phyloP scores from a whole-genome alignment of 2,329 filamentous ascomycete species.

The Escovopsis sp. region DNA sequence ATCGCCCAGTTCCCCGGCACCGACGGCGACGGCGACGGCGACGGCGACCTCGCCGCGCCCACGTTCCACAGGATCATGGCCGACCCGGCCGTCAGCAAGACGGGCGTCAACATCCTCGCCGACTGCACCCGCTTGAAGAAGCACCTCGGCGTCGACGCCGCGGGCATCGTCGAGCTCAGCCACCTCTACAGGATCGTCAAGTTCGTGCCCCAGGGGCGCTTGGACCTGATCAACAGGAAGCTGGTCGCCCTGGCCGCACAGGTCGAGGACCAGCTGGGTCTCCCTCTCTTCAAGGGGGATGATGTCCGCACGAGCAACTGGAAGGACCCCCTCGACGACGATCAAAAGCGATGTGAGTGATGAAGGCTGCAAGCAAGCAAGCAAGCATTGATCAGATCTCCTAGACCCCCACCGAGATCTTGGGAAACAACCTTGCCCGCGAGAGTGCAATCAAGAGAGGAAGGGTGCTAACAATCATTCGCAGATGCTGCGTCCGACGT shows the following conservation, averaged over 20 bases:
- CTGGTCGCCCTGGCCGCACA: conserved; percentile 54
- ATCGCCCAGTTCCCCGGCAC: conserved; percentile 44
- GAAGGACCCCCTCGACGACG: conserved; percentile 43
- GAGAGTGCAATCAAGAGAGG: no score
- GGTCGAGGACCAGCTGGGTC: conserved; percentile 52
- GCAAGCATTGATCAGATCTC: no score
- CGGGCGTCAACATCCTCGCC: conserved; percentile 60
- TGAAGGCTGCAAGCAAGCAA: neutral
- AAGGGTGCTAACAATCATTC: neutral
- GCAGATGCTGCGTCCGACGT: conserved; percentile 68
- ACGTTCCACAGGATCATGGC: conserved; percentile 60
- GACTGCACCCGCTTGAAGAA: conserved; percentile 55
- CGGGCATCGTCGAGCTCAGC: conserved; percentile 65
- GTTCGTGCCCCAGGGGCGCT: conserved; percentile 37
- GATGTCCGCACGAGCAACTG: conserved; percentile 63
- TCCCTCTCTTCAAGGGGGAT: conserved; percentile 62
- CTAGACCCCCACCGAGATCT: no score
- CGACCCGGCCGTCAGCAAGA: conserved; percentile 53
- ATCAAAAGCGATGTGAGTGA: conserved; percentile 55
- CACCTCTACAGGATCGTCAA: conserved; percentile 69
- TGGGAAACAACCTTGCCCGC: no score
- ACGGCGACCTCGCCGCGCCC: conserved; percentile 50
- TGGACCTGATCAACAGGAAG: conserved; percentile 46
- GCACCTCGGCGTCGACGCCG: conserved; percentile 48
- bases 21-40: conserved; percentile 6